A percentile compares a stretch with the other conserved stretches of the same genome.
phyloP scores from a whole-genome alignment of 371 early-diverging fungal species.

The Haplosporangium sp. region DNA sequence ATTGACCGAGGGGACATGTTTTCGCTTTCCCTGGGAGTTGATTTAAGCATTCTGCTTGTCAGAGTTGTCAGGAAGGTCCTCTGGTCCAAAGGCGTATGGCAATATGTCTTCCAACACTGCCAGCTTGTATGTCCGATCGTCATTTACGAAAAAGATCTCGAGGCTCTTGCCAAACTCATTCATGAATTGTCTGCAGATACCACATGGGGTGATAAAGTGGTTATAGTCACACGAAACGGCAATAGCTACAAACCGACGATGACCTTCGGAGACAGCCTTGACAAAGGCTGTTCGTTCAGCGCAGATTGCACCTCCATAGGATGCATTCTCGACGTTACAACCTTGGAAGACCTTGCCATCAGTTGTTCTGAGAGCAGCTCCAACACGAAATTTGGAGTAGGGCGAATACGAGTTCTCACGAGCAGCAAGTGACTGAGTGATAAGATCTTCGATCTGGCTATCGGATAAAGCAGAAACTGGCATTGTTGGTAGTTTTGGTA shows the following conservation, averaged over 20 bases:
- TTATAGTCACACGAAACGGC: constrained; percentile 70
- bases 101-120: constrained; percentile 67
- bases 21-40: too few relatives aligned
- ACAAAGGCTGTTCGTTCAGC: constrained; percentile 87
- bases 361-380: constrained; percentile 75
- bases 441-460: constrained; percentile 39
- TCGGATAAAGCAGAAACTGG: constrained; percentile 22
- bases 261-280: constrained; percentile 85
- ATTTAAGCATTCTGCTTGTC: background rate
- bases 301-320: constrained; percentile 81
- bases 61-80: constrained; percentile 35
- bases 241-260: constrained; percentile 70
- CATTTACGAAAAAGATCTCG: constrained; percentile 67
- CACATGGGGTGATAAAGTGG: constrained; percentile 78
- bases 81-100: constrained; percentile 72
- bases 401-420: constrained; percentile 75
- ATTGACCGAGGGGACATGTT: too few relatives aligned
- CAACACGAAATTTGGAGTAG: constrained; percentile 89
- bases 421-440: constrained; percentile 54
- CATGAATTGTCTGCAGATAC: constrained; percentile 87
- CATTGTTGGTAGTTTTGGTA: background rate
- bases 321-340: constrained; percentile 87
- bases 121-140: constrained; percentile 60
- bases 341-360: constrained; percentile 73
- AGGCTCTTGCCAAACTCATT: constrained; percentile 76